Conservation (phyloP, 2,329 filamentous ascomycete species). For the Ramularia endophylla region DNA sequence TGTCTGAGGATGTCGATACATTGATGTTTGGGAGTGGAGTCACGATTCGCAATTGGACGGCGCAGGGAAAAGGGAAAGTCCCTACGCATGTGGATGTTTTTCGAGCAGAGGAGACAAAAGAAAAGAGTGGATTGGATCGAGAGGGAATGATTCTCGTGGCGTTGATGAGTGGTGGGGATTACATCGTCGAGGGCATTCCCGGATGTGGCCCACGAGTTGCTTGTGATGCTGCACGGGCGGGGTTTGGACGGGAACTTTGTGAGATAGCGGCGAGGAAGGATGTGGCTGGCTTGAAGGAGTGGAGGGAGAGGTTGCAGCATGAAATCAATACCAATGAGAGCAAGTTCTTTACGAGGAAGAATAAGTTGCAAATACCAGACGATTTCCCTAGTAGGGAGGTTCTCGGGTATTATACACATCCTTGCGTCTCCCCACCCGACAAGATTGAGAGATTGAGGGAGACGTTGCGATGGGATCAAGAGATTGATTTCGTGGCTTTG, state of each 20-base stretch:
- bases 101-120: conserved; percentile 54
- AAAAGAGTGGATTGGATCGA: conserved; percentile 60
- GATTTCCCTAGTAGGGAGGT: conserved; percentile 75
- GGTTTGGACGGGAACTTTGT: conserved; percentile 74
- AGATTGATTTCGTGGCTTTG: conserved; percentile 61
- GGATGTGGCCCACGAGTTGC: conserved; percentile 84
- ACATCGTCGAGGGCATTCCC: conserved; percentile 73
- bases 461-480: conserved; percentile 55
- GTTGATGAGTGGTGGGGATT: conserved; percentile 93
- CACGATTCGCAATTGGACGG: conserved; percentile 60
- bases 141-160: conserved; percentile 93
- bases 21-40: conserved; percentile 21
- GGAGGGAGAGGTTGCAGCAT: conserved; percentile 66
- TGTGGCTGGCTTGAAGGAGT: conserved; percentile 53
- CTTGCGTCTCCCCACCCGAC: conserved; percentile 63
- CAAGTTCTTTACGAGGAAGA: conserved; percentile 70
- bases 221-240: conserved; percentile 81
- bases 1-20: conserved; percentile 92
- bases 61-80: conserved; percentile 59
- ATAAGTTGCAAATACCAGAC: conserved; percentile 69
- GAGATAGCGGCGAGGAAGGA: conserved; percentile 54
- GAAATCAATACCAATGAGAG: conserved; percentile 81
- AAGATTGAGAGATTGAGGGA: conserved; percentile 51
- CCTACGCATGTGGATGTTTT: conserved; percentile 87
- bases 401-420: conserved; percentile 80